These are phyloP conservation scores for Zhuliangozyma blackwelliae DNA, from an alignment of 1,139 yeast genomes.

Conservation along the genomic window DNA sequence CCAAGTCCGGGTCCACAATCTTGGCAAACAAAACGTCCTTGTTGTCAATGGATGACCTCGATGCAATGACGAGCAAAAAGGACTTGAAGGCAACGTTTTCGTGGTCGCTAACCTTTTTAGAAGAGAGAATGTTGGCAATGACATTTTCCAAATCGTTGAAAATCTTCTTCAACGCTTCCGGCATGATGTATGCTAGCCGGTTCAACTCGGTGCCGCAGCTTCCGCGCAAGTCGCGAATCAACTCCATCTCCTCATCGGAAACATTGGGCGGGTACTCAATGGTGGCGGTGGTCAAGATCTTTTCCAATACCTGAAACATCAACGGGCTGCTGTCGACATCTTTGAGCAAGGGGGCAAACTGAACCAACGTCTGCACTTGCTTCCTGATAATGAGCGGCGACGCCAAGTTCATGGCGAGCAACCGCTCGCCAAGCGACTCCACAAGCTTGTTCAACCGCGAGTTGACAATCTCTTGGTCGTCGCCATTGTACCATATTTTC, in stretches of 20 bases:
- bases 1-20: conserved; percentile 88
- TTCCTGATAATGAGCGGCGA: conserved; percentile 82
- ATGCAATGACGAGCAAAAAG: conserved; percentile 84
- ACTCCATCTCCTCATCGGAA: conserved; percentile 70
- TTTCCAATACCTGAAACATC: conserved; percentile 81
- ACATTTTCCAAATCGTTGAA: conserved; percentile 80
- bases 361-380: conserved; percentile 90
- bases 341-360: conserved; percentile 87
- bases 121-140: conserved; percentile 63
- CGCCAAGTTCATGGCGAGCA: conserved; percentile 68
- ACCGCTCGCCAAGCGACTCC: conserved; percentile 71
- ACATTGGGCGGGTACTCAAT: conserved; percentile 69
- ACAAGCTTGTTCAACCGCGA: conserved; percentile 58
- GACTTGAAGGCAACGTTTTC: conserved; percentile 94
- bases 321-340: conserved; percentile 53
- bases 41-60: conserved; percentile 68
- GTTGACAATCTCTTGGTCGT: conserved; percentile 58
- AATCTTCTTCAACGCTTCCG: conserved; percentile 78
- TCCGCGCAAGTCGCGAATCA: conserved; percentile 81
- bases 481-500: conserved; percentile 82
- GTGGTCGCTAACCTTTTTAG: conserved; percentile 76
- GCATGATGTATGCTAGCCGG: conserved; percentile 90
- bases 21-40: conserved; percentile 74
- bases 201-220: conserved; percentile 94
- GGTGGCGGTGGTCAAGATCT: conserved; percentile 83